phyloP scores from a whole-genome alignment of 2,329 filamentous ascomycete genomes.

The Epicoccum nigrum region DNA sequence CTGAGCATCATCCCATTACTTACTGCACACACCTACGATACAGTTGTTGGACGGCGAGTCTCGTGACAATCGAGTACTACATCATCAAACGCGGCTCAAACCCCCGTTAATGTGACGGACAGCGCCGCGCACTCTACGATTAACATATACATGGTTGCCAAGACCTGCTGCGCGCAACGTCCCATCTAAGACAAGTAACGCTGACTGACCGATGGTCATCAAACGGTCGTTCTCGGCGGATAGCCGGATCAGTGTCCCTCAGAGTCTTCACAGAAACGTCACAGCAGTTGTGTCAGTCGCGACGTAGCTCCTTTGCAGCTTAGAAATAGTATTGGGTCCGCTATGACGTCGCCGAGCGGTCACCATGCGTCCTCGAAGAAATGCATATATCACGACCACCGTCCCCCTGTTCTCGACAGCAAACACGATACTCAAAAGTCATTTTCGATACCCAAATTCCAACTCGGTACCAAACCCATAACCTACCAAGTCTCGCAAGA shows the following conservation, averaged over 20 bases:
- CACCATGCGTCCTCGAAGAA: constrained; percentile 19
- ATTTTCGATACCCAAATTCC: not conserved
- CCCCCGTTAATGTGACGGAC: no score
- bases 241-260: constrained; percentile 2
- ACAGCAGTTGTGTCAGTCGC: constrained; percentile 4
- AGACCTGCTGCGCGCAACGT: not conserved
- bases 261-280: constrained; percentile 14
- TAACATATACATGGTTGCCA: not conserved
- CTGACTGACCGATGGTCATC: constrained; percentile 5
- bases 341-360: constrained; percentile 41
- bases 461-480: not conserved
- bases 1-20: not conserved
- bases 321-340: constrained; percentile 26
- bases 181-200: not conserved
- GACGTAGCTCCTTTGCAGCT: constrained; percentile 6
- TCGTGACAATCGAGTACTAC: no score
- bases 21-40: not conserved
- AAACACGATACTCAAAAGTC: not conserved
- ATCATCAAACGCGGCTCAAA: no score
- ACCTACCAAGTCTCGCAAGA: not conserved
- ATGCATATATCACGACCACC: constrained; percentile 4
- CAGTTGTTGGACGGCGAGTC: not conserved
- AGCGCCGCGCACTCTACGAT: no score
- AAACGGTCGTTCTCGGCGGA: constrained; percentile 3
- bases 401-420: not conserved